These are phyloP conservation scores for Starmerella khaoyaiensis DNA, from an alignment of 805 yeast species.

Conservation along the genomic window DNA sequence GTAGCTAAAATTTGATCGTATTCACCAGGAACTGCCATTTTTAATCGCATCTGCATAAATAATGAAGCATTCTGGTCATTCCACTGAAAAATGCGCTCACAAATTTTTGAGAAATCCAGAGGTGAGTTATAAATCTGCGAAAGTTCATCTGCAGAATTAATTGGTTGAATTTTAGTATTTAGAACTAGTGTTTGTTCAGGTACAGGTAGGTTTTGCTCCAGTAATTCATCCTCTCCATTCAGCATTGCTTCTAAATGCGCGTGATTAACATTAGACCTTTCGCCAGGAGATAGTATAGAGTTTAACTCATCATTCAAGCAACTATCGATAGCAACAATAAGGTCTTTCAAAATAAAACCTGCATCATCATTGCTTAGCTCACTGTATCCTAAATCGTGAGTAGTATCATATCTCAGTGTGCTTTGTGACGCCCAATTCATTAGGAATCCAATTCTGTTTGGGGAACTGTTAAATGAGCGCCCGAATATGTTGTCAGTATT, in stretches of 20 bases:
- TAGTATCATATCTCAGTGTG: background rate
- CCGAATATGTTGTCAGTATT: background rate
- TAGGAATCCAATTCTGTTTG: constrained; percentile 1
- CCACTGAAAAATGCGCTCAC: constrained; percentile 12
- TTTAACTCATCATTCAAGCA: too few relatives aligned
- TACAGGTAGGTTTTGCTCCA: background rate
- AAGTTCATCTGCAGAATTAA: background rate
- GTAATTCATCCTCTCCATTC: background rate
- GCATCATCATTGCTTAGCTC: background rate
- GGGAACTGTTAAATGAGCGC: background rate
- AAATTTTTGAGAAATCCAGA: constrained; percentile 1
- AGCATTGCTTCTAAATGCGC: background rate
- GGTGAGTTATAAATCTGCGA: background rate
- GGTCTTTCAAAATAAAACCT: background rate
- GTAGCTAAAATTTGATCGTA: constrained; percentile 25
- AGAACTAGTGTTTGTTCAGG: background rate
- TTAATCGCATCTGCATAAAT: constrained; percentile 32
- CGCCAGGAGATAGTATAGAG: background rate
- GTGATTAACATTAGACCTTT: background rate
- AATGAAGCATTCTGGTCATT: constrained; percentile 34
- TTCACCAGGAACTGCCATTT: constrained; percentile 25
- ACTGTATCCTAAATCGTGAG: background rate
- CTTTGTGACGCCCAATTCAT: constrained; percentile 12
- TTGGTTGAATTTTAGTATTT: background rate
- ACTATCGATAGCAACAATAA: background rate